These are phyloP conservation scores for Lactifluus rugatus DNA, from an alignment of 768 basidiomycete genomes.

Conservation along the genomic window DNA sequence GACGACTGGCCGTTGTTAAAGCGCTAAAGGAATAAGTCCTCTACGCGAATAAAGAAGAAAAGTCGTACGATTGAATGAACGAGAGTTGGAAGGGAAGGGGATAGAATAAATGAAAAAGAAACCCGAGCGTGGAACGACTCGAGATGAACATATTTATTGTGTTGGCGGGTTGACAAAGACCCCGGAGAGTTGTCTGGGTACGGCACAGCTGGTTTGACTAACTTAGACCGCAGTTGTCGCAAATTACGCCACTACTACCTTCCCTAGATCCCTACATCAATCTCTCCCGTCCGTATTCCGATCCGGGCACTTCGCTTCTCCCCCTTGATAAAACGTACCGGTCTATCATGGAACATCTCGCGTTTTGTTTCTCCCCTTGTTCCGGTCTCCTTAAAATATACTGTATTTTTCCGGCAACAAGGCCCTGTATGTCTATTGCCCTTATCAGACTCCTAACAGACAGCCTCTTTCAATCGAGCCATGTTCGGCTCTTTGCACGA, in stretches of 20 bases:
- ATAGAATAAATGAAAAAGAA: neutral
- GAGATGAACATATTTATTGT: conserved; percentile 14
- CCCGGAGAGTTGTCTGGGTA: conserved; percentile 6
- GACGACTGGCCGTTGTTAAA: neutral
- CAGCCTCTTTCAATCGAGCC: neutral
- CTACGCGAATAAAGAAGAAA: conserved; percentile 1
- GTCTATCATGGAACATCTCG: neutral
- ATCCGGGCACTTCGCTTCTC: neutral
- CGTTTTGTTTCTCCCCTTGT: neutral
- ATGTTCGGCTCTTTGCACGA: conserved; percentile 2
- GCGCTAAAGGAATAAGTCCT: neutral
- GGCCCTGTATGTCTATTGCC: neutral
- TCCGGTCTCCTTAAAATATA: neutral
- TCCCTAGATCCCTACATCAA: neutral
- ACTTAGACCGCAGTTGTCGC: conserved; percentile 7
- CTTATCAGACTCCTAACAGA: neutral
- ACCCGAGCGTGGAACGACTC: conserved; percentile 4
- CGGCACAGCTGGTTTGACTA: neutral
- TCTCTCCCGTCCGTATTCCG: neutral
- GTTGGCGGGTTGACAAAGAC: conserved; percentile 13
- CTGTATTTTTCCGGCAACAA: too few relatives aligned
- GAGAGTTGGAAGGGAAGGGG: neutral
- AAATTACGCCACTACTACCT: conserved; percentile 1
- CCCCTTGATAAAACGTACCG: neutral
- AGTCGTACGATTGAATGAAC: conserved; percentile 9